Conservation (phyloP, 1,284 basidiomycete genomes). For the Puccinia polysora region DNA sequence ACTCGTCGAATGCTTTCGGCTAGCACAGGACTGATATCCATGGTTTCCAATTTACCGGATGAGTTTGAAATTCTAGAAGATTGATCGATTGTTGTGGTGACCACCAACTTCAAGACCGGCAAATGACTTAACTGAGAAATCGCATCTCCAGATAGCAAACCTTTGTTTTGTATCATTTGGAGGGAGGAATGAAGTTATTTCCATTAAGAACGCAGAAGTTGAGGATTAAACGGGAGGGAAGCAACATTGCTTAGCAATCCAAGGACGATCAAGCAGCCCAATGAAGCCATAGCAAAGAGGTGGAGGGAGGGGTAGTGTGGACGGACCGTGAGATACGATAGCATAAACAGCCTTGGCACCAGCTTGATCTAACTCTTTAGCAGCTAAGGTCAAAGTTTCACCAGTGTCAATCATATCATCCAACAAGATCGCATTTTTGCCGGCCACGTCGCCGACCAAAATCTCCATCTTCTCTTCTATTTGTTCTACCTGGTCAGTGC, state of each 20-base stretch:
- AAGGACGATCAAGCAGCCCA: neutral
- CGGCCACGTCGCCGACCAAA: constrained; percentile 90
- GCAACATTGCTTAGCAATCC: neutral
- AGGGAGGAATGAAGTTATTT: neutral
- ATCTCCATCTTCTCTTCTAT: constrained; percentile 71
- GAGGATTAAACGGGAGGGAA: constrained; percentile 1
- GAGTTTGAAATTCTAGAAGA: constrained; percentile 56
- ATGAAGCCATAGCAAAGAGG: neutral
- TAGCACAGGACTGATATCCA: constrained; percentile 85
- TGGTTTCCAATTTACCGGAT: constrained; percentile 57
- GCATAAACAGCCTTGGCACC: constrained; percentile 85
- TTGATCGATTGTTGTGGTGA: constrained; percentile 75
- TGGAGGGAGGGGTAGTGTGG: constrained; percentile 40
- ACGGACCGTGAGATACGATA: constrained; percentile 80
- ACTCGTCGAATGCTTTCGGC: constrained; percentile 85
- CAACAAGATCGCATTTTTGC: constrained; percentile 88
- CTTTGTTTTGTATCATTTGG: neutral
- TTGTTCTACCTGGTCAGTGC: constrained; percentile 53
- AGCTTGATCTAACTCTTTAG: constrained; percentile 74
- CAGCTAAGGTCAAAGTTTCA: constrained; percentile 76
- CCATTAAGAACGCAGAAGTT: too few species aligned
- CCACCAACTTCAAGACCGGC: constrained; percentile 53
- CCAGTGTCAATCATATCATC: constrained; percentile 99
- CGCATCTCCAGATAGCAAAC: constrained; percentile 15
- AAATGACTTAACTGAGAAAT: neutral